These are phyloP conservation scores for Xylaria castorea DNA, from an alignment of 495 filamentous ascomycete genomes.

Conservation along the genomic window DNA sequence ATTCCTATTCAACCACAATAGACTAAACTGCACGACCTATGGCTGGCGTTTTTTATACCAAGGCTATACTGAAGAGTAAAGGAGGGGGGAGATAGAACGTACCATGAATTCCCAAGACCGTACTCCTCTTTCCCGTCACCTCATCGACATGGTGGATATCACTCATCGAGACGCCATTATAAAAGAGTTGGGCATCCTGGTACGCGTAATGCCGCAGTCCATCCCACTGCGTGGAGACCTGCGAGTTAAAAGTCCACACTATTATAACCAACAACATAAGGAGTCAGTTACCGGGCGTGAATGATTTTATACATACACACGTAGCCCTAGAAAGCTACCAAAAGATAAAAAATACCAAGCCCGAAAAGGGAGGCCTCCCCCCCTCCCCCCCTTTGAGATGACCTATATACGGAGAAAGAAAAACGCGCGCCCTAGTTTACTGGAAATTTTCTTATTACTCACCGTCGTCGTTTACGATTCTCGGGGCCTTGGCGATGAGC, in stretches of 20 bases:
- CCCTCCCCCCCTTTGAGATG: too few species aligned
- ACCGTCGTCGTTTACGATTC: conserved; percentile 62
- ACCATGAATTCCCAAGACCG: conserved; percentile 61
- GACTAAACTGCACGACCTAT: neutral
- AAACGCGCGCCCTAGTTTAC: too few species aligned
- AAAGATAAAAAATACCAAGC: neutral
- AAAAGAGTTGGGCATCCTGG: conserved; percentile 61
- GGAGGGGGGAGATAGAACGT: conserved; percentile 24
- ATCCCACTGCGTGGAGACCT: conserved; percentile 56
- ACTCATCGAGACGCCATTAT: conserved; percentile 64
- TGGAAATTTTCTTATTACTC: too few species aligned
- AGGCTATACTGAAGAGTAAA: neutral
- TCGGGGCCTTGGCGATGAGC: conserved; percentile 44
- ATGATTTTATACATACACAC: too few species aligned
- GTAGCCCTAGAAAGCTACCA: neutral
- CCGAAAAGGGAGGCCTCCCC: too few species aligned
- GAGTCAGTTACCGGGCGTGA: neutral
- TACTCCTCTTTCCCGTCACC: conserved; percentile 40
- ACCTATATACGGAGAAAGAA: neutral
- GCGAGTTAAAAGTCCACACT: conserved; percentile 66
- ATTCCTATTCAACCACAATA: neutral
- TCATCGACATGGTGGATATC: conserved; percentile 56
- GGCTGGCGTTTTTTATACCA: neutral
- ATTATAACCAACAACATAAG: neutral
- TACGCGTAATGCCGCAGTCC: conserved; percentile 57